Evolutionary conservation across 2,329 filamentous ascomycete species (phyloP), one percentile per base, ranked within the genome.

Genomic region (Neofusicoccum cordaticola): DNA sequence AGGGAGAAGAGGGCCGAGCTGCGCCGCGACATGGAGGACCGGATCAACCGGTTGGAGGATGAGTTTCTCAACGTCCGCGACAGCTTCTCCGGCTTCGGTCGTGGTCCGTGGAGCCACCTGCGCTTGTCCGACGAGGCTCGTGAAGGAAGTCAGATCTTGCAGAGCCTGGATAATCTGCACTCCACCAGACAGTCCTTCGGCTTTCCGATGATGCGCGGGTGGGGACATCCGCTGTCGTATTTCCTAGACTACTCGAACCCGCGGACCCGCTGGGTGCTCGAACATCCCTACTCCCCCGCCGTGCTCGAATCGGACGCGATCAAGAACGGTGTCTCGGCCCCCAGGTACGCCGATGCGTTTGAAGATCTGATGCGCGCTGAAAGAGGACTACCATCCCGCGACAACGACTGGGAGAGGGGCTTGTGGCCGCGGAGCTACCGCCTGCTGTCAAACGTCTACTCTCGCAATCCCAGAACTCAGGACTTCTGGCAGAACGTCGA

Each of bases 351-450:
- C 15, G 81, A 83, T 58, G 85, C 86, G 0, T 88, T 86, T 68
- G 85, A 87, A 69, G 86, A 88, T 68, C 78, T 88, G 9, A 68
- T 88, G 15, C 79, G 79, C 53, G 75, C 84, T 4, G 66, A 71
- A 45, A 64, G 68, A 22, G 67, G 69, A 13, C 45, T 56, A 7
- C 2, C 19, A 11, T 35, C 15, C 11, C 22, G 27, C 2, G 19
- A 22, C 0, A 12, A 9, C 35, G 41, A 22, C 7, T 63, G 39
- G 2, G 76, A 81, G 60, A 80, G 81, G 61, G 79, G 78, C 74
- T 78, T 63, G 70, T 74, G 27, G 77, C 81, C 76, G 80, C 45
- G 71, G 67, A 45, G 44, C 56, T 39, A 51, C 8, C 39, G 47
- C 4, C 45, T 60, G 9, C 47, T 47, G 13, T 52, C 53, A 44